Conservation (phyloP, 1,284 basidiomycete species). For the Ganoderma leucocontextum region DNA sequence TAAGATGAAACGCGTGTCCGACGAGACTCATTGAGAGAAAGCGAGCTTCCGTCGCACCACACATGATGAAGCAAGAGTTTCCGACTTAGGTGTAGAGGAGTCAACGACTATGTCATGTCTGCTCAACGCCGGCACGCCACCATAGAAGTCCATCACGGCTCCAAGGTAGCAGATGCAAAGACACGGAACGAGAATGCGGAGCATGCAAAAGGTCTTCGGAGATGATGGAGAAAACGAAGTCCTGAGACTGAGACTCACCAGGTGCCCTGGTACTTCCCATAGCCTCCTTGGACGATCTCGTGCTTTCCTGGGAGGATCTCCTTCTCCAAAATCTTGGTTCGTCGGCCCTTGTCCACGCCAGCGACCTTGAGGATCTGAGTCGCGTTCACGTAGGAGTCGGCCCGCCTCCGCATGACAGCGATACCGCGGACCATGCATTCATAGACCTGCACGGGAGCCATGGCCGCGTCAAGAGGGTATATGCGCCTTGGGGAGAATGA, state of each 20-base stretch:
- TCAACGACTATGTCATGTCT: not conserved
- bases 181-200: not conserved
- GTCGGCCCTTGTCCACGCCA: slow-evolving; percentile 94
- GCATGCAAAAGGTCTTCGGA: not conserved
- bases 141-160: not conserved
- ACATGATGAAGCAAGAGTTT: not conserved
- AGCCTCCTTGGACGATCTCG: slow-evolving; percentile 99
- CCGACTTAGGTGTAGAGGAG: not conserved
- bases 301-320: slow-evolving; percentile 96
- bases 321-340: slow-evolving; percentile 98
- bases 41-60: not conserved
- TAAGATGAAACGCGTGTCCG: not conserved
- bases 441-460: slow-evolving; percentile 74
- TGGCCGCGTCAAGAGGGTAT: slow-evolving; percentile 27
- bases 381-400: slow-evolving; percentile 96
- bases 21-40: not conserved
- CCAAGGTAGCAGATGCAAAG: not conserved
- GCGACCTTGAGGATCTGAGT: slow-evolving; percentile 99
- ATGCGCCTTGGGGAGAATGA: slow-evolving; percentile 17
- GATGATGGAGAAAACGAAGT: not conserved
- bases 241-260: slow-evolving; percentile 65
- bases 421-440: slow-evolving; percentile 98
- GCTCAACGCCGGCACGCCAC: not conserved
- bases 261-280: slow-evolving; percentile 99
- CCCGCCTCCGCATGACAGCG: slow-evolving; percentile 96